phyloP scores from a whole-genome alignment of 2,329 filamentous ascomycete genomes.

The Xylariales sp. region DNA sequence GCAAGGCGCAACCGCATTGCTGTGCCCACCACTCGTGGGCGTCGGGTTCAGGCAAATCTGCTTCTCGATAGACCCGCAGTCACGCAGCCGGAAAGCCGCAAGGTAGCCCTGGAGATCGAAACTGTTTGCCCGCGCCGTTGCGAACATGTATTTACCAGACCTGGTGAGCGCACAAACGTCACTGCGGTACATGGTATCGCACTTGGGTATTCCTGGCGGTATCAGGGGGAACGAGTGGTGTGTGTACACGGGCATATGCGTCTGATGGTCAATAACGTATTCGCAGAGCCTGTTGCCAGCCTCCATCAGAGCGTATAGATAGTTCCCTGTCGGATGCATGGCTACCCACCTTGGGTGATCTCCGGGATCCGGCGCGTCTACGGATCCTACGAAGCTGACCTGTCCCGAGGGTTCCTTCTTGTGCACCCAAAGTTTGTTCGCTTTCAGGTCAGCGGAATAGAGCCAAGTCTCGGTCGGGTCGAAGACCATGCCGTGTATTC shows the following conservation, averaged over 20 bases:
- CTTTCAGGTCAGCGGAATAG: slow-evolving; percentile 73
- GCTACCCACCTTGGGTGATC: slow-evolving; percentile 89
- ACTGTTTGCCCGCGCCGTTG: slow-evolving; percentile 74
- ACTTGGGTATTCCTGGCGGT: slow-evolving; percentile 60
- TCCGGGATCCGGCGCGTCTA: slow-evolving; percentile 63
- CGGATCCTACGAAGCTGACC: slow-evolving; percentile 64
- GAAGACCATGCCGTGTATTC: slow-evolving; percentile 80
- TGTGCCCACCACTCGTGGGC: slow-evolving; percentile 81
- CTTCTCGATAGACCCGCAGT: slow-evolving; percentile 65
- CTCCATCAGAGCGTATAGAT: slow-evolving; percentile 85
- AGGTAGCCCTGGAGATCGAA: slow-evolving; percentile 77
- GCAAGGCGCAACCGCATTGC: slow-evolving; percentile 80
- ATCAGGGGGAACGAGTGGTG: slow-evolving; percentile 73
- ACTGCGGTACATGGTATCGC: slow-evolving; percentile 67
- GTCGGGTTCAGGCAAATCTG: slow-evolving; percentile 82
- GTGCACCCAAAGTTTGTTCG: slow-evolving; percentile 82
- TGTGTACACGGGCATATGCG: slow-evolving; percentile 74
- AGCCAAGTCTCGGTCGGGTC: slow-evolving; percentile 69
- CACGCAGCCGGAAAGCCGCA: slow-evolving; percentile 68
- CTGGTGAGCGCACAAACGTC: slow-evolving; percentile 74
- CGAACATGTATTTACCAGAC: slow-evolving; percentile 73
- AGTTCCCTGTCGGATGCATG: slow-evolving; percentile 71
- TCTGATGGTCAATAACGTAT: slow-evolving; percentile 71
- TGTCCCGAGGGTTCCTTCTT: slow-evolving; percentile 59
- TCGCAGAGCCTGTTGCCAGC: slow-evolving; percentile 79